Evolutionary conservation across 2,329 filamentous ascomycete genomes (phyloP).

Genomic region (Ophiostoma australiae): DNA sequence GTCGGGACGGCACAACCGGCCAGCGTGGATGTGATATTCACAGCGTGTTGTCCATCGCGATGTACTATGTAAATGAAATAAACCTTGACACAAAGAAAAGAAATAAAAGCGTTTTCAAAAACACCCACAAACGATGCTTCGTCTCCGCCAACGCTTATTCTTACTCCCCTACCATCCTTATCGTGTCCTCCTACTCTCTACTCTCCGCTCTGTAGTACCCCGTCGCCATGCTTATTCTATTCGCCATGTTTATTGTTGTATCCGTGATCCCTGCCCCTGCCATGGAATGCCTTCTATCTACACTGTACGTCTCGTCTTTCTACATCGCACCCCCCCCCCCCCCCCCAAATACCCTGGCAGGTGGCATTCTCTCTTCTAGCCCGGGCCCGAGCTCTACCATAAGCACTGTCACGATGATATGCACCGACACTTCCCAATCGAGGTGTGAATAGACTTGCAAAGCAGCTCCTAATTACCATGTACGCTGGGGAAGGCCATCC

Average conservation of each 20-base stretch:
- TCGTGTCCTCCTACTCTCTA: neutral
- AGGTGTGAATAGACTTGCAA: neutral
- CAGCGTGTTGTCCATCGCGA: no score
- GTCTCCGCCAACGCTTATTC: neutral
- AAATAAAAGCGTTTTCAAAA: neutral
- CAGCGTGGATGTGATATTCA: neutral
- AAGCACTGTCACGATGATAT: neutral
- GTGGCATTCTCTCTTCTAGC: neutral
- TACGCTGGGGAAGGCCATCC: neutral
- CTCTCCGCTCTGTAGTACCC: neutral
- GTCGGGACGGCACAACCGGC: neutral
- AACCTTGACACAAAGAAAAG: neutral
- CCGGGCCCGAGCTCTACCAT: neutral
- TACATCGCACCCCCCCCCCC: neutral
- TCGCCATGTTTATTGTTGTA: neutral
- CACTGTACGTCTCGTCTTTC: neutral
- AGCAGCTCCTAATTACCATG: neutral
- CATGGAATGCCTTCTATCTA: neutral
- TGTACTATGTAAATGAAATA: neutral
- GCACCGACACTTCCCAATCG: slow-evolving; percentile 1
- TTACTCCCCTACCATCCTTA: neutral
- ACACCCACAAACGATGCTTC: neutral
- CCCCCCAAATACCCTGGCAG: neutral
- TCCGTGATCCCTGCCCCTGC: neutral
- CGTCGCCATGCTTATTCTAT: neutral